Conservation (phyloP, 2,329 filamentous ascomycete species). For the Aspergillus sp. region DNA sequence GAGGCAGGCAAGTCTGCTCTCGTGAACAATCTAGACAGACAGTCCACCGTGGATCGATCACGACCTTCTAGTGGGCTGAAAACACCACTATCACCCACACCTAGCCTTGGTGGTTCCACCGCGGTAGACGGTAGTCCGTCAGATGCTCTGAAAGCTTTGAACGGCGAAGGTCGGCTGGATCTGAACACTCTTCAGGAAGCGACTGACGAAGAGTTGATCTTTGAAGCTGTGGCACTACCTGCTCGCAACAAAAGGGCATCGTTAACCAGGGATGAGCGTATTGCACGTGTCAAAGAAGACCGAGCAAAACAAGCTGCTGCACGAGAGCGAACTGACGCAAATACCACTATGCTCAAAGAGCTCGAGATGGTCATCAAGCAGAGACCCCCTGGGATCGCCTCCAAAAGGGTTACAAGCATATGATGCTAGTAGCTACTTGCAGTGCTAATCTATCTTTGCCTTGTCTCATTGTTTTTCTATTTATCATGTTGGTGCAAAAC, state of each 20-base stretch:
- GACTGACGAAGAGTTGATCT: slow-evolving; percentile 67
- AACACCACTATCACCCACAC: slow-evolving; percentile 41
- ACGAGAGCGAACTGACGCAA: slow-evolving; percentile 73
- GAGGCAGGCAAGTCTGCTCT: slow-evolving; percentile 81
- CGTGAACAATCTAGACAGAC: slow-evolving; percentile 73
- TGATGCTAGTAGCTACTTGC: slow-evolving; percentile 15
- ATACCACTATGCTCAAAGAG: slow-evolving; percentile 84
- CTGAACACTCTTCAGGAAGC: slow-evolving; percentile 22
- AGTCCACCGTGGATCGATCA: slow-evolving; percentile 61
- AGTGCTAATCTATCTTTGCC: neutral
- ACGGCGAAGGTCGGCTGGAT: slow-evolving; percentile 55
- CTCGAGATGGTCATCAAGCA: slow-evolving; percentile 81
- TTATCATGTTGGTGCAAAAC: slow-evolving; percentile 6
- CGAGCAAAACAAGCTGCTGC: slow-evolving; percentile 67
- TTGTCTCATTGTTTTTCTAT: neutral
- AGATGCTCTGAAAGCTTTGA: slow-evolving; percentile 73
- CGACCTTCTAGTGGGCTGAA: slow-evolving; percentile 44
- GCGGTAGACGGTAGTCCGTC: slow-evolving; percentile 55
- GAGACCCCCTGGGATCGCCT: slow-evolving; percentile 38
- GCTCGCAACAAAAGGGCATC: slow-evolving; percentile 60
- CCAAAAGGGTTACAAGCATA: slow-evolving; percentile 41
- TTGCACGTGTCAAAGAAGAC: slow-evolving; percentile 83
- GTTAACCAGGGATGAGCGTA: slow-evolving; percentile 79
- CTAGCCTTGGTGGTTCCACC: slow-evolving; percentile 42
- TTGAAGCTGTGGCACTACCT: slow-evolving; percentile 81